These are phyloP conservation scores for Fraxinus velutina DNA, from an alignment of 305 asterid genomes.

Conservation along the genomic window DNA sequence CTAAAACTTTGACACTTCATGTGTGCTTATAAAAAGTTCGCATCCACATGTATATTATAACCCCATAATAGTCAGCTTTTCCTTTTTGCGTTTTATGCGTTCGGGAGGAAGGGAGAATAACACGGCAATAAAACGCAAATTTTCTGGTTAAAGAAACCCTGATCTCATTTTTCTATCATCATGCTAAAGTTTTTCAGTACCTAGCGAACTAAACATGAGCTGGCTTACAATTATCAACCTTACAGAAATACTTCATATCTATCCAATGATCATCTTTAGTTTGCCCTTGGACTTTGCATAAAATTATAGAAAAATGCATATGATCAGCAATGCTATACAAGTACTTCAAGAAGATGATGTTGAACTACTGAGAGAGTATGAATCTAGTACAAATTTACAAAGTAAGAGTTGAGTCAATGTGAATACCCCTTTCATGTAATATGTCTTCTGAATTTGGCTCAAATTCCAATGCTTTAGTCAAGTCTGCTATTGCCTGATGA, in stretches of 20 bases:
- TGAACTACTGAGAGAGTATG: conserved; percentile 11
- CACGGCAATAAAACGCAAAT: not conserved
- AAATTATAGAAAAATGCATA: conserved; percentile 11
- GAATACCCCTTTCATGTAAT: conserved; percentile 90
- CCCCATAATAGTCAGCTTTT: not conserved
- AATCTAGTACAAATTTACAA: conserved; percentile 1
- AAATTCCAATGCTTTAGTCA: conserved; percentile 90
- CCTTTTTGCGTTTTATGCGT: not conserved
- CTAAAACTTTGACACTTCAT: not conserved
- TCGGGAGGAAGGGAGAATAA: not conserved
- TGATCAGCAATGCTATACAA: conserved; percentile 11
- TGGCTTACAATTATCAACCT: conserved; percentile 17
- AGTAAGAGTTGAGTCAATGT: conserved; percentile 14
- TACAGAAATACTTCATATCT: conserved; percentile 4
- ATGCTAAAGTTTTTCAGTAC: conserved; percentile 8
- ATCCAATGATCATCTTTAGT: conserved; percentile 4
- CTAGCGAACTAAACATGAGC: conserved; percentile 15
- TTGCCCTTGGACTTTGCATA: conserved; percentile 9
- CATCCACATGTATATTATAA: not conserved
- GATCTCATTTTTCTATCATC: conserved; percentile 3
- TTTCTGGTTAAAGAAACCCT: not conserved
- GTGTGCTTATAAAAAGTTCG: not conserved
- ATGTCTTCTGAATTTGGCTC: conserved; percentile 77
- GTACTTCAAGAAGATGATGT: conserved; percentile 19
- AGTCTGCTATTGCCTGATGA: conserved; percentile 86